Base-by-base conservation (phyloP, 768 basidiomycete species). In the Suillus sp. region DNA sequence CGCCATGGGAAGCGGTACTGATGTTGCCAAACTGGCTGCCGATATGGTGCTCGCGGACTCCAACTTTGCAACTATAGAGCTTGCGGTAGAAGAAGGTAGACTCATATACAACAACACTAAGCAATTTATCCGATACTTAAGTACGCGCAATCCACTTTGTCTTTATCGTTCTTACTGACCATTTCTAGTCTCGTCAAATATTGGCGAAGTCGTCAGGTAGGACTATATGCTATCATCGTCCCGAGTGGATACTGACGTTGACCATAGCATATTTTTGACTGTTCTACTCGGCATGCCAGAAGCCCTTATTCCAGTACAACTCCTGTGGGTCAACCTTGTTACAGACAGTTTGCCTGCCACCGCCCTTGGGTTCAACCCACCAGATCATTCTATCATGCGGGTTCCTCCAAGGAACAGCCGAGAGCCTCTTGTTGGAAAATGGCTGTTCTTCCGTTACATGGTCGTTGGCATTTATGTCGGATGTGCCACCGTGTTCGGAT, bases 91-190 rank as follows among this genome's bases (percentile, higher is more conserved):
- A 76, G 96, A 99, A 79, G 96, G 96, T 69, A 83, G 96, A 77
- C 83, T 96, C 63, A 99, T 99, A 72, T 99, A 98, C 78, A 98
- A 98, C 79, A 99, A 99, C 79, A 99, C 96, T 51, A 99, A 99
- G 79, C 96, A 99, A 75, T 99, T 99, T 78, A 98, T 99, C 77
- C 91, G 96, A 70, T 99, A 99, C 80, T 89, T 99, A 72, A 99
- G 91, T 93, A 70, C 45, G 90, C 83, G 20, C 35, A 42, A 42
- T 62, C 63, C 16, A 22, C 11, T 14, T 53, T 25, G 22, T 62
- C 48, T 51, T 25, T 40, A 56, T 45, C 13, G 10, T 55, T 54
- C 27, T 6, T 63, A 34, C 62, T 69, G 53, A 72, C 32, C 60
- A 37, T 11, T 47, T 40, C 10, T 42, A 91, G 89, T 93, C 78